A percentile compares a stretch with the other conserved stretches of the same genome.
Evolutionary conservation across 345 rosid species (phyloP).

Genomic region (Salix brachista): DNA sequence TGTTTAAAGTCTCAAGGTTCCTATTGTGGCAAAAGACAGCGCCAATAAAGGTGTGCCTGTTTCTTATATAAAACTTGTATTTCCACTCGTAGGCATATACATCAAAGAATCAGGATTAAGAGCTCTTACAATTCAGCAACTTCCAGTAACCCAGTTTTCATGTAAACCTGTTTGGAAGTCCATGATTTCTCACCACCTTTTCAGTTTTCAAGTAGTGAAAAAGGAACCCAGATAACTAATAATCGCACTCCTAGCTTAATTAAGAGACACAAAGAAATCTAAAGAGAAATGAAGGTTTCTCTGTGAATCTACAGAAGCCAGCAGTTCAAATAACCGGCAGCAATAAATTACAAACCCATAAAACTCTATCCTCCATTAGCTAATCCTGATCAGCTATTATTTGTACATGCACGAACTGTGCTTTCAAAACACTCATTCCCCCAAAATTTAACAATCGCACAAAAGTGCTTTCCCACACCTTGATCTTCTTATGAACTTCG

Average conservation of each 20-base stretch:
- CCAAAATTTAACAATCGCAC: neutral
- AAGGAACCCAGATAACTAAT: neutral
- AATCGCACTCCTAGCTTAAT: neutral
- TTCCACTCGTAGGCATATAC: neutral
- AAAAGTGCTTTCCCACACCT: neutral
- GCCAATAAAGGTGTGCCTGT: neutral
- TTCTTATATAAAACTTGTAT: neutral
- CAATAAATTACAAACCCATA: neutral
- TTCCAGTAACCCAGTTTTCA: neutral
- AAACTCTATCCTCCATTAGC: neutral
- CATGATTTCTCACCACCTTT: neutral
- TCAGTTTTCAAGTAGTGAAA: neutral
- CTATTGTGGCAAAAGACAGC: neutral
- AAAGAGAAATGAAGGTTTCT: neutral
- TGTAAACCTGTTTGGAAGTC: neutral
- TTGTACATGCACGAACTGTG: neutral
- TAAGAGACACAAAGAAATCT: neutral
- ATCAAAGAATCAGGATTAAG: neutral
- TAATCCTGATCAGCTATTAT: neutral
- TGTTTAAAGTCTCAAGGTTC: neutral
- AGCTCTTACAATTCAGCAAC: neutral
- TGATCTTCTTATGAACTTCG: neutral
- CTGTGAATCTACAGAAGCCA: neutral
- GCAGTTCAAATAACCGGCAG: neutral
- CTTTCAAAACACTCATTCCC: neutral